Evolutionary conservation across 345 rosid genomes (phyloP), one percentile per base, ranked within the genome.

Genomic region (Erodium maritimum): DNA sequence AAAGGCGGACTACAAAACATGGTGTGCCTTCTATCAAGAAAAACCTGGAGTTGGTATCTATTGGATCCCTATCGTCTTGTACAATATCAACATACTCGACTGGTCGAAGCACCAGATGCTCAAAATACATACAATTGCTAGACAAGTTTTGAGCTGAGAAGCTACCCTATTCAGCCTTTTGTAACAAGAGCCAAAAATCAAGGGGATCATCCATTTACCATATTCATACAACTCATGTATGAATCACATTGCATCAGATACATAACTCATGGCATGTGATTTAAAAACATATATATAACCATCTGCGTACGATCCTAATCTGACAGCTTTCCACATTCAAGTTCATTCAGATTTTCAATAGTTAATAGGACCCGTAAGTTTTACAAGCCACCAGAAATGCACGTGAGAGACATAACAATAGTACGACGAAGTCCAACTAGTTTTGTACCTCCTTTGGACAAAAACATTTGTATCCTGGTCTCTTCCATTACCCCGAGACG

Each of bases 361-460:
- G 17, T 10, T 42, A 14, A 42, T 42, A 42, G 14, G 50, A 29
- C 50, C 14, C 5, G 21, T 12, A 34, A 17, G 25, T 19, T 29
- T 17, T 57, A 57, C 37, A 33, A 57, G 21, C 29, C 46, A 33
- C 52, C 0, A 20, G 51, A 33, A 33, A n/a, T 24, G 10, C 17
- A n/a, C 11, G 7, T 23, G 58, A 17, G 33, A 11, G 22, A 45
- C 33, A n/a, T 21, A 19, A 23, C 1, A 54, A 24, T 17, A 19
- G 3, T 17, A 50, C 21, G 3, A 1, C 17, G 18, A n/a, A 50
- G 25, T 60, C n/a, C 21, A 16, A 60, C 20, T 42, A 18, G 21
- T 45, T 37, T 63, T 59, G 3, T 81, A 93, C 99, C 96, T 93
- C 67, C 80, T 83, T 62, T 85, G 90, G 25, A 89, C 85, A 73